Base-by-base conservation (phyloP, 2,329 filamentous ascomycete species). In the Thielaviopsis ethacetica region DNA sequence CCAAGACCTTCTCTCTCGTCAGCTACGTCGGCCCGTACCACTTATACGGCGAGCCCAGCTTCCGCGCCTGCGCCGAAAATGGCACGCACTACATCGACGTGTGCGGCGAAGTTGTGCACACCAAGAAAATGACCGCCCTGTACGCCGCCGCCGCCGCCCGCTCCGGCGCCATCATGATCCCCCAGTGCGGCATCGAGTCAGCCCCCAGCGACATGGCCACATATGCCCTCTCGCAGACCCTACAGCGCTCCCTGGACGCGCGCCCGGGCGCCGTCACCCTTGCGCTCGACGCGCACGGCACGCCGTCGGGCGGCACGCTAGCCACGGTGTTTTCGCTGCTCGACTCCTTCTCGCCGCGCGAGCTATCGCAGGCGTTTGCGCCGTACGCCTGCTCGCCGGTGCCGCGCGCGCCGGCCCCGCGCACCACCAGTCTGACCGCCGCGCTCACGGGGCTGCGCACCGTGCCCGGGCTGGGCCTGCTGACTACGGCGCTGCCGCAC, bases 11-110 rank as follows among this genome's bases (percentile, higher is more conserved):
- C 60, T 66, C 81, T 54, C 68, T 84, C 34, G 75, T 84, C 64
- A 75, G 78, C 12, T 77, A 78, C 1, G 79, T 84, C 53, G 82
- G 82, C 0, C 81, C 82, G 0, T 85, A 81, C 63, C 70, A 71
- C 51, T 65, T 71, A 19, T 74, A 81, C 62, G 82, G 82, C 61
- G 80, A 84, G 65, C 68, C 72, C 63, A 77, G 76, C 21, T 81
- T 84, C 68, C 78, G 76, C 65, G 80, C 80, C 5, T 85, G 82
- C 65, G 80, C 80, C 57, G 75, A 81, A 65, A 72, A 75, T 57
- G 81, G 81, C 62, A 84, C 82, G 1, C 81, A 85, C 67, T 85
- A 85, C 64, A 66, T 84, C 44, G 82, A 84, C 66, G 77, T 77
- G 53, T 84, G 81, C 0, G 82, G 82, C 57, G 82, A 85, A 67